These are phyloP conservation scores for Paraphaeosphaeria minitans DNA, from an alignment of 2,329 filamentous ascomycete genomes.

Conservation along the genomic window DNA sequence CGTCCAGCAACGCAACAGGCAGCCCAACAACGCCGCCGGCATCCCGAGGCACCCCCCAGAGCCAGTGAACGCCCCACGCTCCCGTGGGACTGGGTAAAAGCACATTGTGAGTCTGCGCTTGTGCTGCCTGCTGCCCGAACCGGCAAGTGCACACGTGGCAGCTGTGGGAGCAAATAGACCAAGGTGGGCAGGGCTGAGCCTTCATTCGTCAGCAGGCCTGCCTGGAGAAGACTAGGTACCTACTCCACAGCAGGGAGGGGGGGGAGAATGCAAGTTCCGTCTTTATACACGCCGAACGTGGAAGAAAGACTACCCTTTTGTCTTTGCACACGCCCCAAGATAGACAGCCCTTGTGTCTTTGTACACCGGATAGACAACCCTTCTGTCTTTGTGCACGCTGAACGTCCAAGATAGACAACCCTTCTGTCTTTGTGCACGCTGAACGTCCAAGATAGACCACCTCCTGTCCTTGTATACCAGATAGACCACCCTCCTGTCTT, in stretches of 20 bases:
- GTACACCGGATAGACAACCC: too few relatives aligned
- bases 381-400: too few relatives aligned
- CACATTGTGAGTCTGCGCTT: not conserved
- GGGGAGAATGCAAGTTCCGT: too few relatives aligned
- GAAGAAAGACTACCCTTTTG: too few relatives aligned
- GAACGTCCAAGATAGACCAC: too few relatives aligned
- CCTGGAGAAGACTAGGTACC: constrained; percentile 7
- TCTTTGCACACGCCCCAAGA: too few relatives aligned
- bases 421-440: too few relatives aligned
- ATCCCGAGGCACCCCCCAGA: not conserved
- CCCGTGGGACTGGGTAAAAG: constrained; percentile 10
- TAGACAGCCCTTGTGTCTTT: too few relatives aligned
- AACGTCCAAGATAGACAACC: too few relatives aligned
- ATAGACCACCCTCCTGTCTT: not conserved
- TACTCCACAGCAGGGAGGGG: too few relatives aligned
- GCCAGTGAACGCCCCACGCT: constrained; percentile 12
- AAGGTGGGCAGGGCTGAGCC: constrained; percentile 42
- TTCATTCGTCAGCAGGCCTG: constrained; percentile 26
- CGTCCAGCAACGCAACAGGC: not conserved
- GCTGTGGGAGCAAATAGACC: constrained; percentile 36
- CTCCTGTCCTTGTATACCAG: too few relatives aligned
- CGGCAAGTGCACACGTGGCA: constrained; percentile 37
- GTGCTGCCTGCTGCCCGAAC: constrained; percentile 15
- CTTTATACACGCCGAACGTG: too few relatives aligned
- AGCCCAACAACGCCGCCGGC: not conserved